Evolutionary conservation across 306 rosid species (phyloP), one percentile per base, ranked within the genome.

Genomic region (Prinsepia uniflora): DNA sequence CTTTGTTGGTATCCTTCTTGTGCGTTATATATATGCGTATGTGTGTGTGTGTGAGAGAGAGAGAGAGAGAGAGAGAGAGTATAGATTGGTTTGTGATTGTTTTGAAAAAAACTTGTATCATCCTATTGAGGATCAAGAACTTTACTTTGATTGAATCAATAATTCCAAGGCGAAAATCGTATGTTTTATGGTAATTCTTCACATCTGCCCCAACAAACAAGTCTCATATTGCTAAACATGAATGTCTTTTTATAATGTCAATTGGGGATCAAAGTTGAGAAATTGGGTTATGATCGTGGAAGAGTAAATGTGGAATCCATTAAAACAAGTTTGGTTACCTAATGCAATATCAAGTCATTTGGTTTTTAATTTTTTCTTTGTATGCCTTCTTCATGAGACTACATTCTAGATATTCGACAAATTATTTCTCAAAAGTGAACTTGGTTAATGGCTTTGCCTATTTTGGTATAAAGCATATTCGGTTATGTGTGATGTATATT

Each of bases 1-100:
- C 67, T 43, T 82, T 74, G 82, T 82, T 22, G 85, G 85, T 82
- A 60, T 1, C 14, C n/a, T n/a, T n/a, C n/a, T n/a, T 47, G 10
- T 67, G 20, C 69, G 22, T 64, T 15, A 64, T n/a, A n/a, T n/a
- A n/a, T n/a, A n/a, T n/a, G n/a, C n/a, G n/a, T n/a, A n/a, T n/a
- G n/a, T n/a, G n/a, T n/a, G n/a, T n/a, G n/a, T n/a, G n/a, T n/a
- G n/a, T n/a, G n/a, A n/a, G n/a, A n/a, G n/a, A n/a, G n/a, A n/a
- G n/a, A n/a, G n/a, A n/a, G n/a, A n/a, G n/a, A n/a, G n/a, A n/a
- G n/a, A n/a, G n/a, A n/a, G n/a, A n/a, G n/a, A n/a, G n/a, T 3
- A 24, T 2, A 19, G 7, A 11, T 8, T 7, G 7, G 41, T 65
- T 19, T 42, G 1, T 30, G 42, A 47, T 24, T 6, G 4, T 5